Percentiles rank a stretch among this genome's conserved stretches.
Evolutionary conservation across 345 rosid genomes (phyloP).

Genomic region (Euphorbia pulcherrima): DNA sequence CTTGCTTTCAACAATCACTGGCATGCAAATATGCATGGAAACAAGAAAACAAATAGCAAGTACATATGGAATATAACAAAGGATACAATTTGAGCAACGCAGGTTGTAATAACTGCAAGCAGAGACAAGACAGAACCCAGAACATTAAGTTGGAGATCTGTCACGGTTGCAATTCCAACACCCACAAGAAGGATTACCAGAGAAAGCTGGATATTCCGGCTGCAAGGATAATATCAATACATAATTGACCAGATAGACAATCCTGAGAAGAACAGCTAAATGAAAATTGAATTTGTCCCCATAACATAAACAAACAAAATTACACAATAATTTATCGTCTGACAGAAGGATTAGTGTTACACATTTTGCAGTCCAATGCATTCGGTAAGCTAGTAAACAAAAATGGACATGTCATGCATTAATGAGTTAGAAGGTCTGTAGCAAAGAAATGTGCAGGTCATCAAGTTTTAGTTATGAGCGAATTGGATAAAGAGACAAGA

Average conservation of each 20-base stretch:
- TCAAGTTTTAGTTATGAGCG: neutral
- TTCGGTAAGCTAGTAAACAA: neutral
- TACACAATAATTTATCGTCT: neutral
- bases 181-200: constrained; percentile 84
- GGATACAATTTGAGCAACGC: constrained; percentile 99
- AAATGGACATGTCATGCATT: neutral
- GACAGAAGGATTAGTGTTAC: neutral
- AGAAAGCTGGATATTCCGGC: constrained; percentile 80
- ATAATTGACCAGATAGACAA: constrained; percentile 9
- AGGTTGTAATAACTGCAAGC: constrained; percentile 91
- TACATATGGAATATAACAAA: constrained; percentile 23
- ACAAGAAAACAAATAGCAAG: constrained; percentile 14
- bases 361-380: neutral
- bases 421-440: neutral
- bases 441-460: constrained; percentile 1
- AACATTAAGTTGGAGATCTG: constrained; percentile 96
- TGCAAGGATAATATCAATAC: constrained; percentile 40
- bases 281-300: neutral
- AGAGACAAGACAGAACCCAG: constrained; percentile 88
- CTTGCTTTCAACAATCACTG: neutral
- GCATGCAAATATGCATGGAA: constrained; percentile 9
- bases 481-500: neutral
- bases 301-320: neutral
- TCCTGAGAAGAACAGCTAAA: neutral
- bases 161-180: constrained; percentile 98